Evolutionary conservation across 2,329 filamentous ascomycete genomes (phyloP), one percentile per base, ranked within the genome.

Genomic region (Aspergillus fijiensis): DNA sequence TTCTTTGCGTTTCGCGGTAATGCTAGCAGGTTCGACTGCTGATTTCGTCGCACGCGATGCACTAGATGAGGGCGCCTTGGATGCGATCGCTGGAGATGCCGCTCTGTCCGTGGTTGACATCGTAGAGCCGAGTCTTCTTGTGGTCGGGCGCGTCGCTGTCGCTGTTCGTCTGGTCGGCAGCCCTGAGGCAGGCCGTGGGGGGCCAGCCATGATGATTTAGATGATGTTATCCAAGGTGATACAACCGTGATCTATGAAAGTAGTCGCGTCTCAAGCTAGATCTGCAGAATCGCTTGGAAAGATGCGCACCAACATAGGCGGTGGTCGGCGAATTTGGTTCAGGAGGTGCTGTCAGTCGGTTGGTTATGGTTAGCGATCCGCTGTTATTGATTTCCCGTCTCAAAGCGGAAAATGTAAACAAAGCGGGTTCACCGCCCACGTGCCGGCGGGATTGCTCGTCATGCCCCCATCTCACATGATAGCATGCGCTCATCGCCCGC

Each of bases 1-100:
- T 68, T 95, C 91, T 76, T 96, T 96, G 70, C 93, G 88, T 81
- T 97, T 96, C 49, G 82, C 83, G 25, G 87, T 85, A 33, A 83
- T 77, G 53, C 83, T 82, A 29, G 84, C 77, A 33, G 80, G 79
- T 5, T 76, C 73, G 19, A 66, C 74, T 12, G 78, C 80, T 2
- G 81, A 80, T 65, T 76, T 77, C 42, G 72, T 69, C 4, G 54
- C 57, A 57, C 81, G 77, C 54, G 76, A 73, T 19, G 65, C 58
- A 33, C 65, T 74, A 6, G 72, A 74, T 11, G 75, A 76, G 42
- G 82, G 77, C 4, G 89, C 89, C 55, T 84, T 82, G 23, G 91
- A 73, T 7, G 90, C 91, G 50, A 87, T 86, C 61, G 89, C 85
- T 5, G 92, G 91, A 5, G 93, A 94, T 12, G 83, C 78, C 29